Evolutionary conservation across 495 filamentous ascomycete species (phyloP).

Genomic region (Trypethelium eluteriae): DNA sequence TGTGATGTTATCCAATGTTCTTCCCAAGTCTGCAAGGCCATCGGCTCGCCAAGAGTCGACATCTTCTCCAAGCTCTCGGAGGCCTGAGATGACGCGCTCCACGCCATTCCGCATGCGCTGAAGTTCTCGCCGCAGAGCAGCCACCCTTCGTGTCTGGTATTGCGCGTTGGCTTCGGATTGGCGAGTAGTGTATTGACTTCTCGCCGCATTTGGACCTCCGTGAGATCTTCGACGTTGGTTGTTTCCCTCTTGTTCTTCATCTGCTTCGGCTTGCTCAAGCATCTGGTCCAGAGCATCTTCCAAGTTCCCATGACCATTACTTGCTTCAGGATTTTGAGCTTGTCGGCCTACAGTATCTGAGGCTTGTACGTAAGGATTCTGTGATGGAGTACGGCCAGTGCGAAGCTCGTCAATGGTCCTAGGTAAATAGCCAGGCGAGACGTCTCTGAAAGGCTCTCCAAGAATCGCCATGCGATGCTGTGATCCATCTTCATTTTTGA

Average conservation of each 20-base stretch:
- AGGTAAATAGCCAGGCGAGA: slow-evolving; percentile 37
- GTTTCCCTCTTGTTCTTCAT: slow-evolving; percentile 14
- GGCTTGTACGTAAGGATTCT: background rate
- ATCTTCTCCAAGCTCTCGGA: slow-evolving; percentile 26
- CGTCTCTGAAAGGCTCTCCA: slow-evolving; percentile 37
- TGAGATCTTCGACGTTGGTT: background rate
- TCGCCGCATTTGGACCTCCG: background rate
- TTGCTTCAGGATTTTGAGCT: slow-evolving; percentile 17
- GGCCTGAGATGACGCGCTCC: slow-evolving; percentile 28
- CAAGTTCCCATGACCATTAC: slow-evolving; percentile 10
- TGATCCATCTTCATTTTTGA: slow-evolving; percentile 30
- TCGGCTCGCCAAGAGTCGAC: slow-evolving; percentile 18
- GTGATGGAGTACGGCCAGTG: slow-evolving; percentile 11
- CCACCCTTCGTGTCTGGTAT: slow-evolving; percentile 25
- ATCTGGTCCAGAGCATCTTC: slow-evolving; percentile 34
- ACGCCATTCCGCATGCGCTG: slow-evolving; percentile 28
- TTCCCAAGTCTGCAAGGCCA: slow-evolving; percentile 16
- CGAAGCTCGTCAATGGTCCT: slow-evolving; percentile 35
- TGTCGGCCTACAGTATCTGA: slow-evolving; percentile 15
- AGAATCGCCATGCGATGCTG: slow-evolving; percentile 37
- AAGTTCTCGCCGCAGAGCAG: slow-evolving; percentile 29
- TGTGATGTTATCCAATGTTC: slow-evolving; percentile 20
- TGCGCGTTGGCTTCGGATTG: slow-evolving; percentile 17
- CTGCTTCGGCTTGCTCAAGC: slow-evolving; percentile 26
- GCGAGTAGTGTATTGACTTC: background rate